phyloP scores from a whole-genome alignment of 2,329 filamentous ascomycete genomes.

The Tolypocladium guangdongense region DNA sequence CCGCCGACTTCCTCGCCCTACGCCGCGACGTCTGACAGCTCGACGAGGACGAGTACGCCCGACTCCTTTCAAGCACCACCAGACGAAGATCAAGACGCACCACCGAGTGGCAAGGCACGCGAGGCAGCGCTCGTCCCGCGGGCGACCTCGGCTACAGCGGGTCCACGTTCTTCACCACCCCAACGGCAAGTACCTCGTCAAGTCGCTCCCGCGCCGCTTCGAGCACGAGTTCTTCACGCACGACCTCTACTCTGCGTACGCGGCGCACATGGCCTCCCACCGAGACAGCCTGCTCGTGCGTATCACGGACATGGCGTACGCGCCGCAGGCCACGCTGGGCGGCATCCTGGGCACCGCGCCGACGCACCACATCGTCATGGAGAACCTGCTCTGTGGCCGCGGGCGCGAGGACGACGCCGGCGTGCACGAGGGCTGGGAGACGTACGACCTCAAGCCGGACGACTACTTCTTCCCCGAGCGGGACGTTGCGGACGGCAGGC shows the following conservation, averaged over 20 bases:
- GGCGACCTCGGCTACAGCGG: constrained; percentile 66
- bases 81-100: constrained; percentile 18
- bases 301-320: constrained; percentile 59
- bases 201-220: constrained; percentile 57
- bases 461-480: constrained; percentile 68
- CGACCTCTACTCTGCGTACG: constrained; percentile 55
- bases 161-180: constrained; percentile 63
- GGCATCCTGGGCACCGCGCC: constrained; percentile 49
- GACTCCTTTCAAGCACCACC: constrained; percentile 25
- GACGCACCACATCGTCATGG: constrained; percentile 67
- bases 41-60: constrained; percentile 26
- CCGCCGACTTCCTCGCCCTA: constrained; percentile 17
- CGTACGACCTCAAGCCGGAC: constrained; percentile 63
- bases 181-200: constrained; percentile 58
- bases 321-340: constrained; percentile 45
- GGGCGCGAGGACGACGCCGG: constrained; percentile 27
- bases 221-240: constrained; percentile 61
- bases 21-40: constrained; percentile 19
- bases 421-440: constrained; percentile 43
- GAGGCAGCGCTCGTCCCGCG: constrained; percentile 25
- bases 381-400: constrained; percentile 58
- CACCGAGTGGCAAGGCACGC: not conserved
- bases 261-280: constrained; percentile 49
- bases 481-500: constrained; percentile 52
- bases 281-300: constrained; percentile 54